Evolutionary conservation across 1,284 basidiomycete species (phyloP), one percentile per base, ranked within the genome.

Genomic region (Golubevia pallescens): DNA sequence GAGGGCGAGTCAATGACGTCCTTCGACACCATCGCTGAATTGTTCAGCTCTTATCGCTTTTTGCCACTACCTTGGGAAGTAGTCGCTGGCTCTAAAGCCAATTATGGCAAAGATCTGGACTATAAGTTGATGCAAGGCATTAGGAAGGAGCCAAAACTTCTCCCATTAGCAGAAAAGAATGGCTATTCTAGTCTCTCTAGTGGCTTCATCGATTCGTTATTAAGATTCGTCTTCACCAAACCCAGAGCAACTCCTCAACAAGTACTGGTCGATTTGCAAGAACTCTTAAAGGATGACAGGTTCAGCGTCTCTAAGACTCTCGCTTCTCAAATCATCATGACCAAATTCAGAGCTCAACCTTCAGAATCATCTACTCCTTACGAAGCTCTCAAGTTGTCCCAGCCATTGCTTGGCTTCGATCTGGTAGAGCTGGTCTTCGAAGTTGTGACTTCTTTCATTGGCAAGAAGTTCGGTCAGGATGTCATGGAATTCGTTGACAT

Each of bases 391-490:
- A 16, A 48, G 42, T 13, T 16, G 10, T 16, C 42, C 8, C 16
- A 16, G 42, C 42, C 16, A 48, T 48, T 16, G 42, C 42, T 48
- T 48, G 10, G 16, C 8, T 48, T 48, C 42, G 42, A 48, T 60
- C 59, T 74, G 67, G 51, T 72, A 68, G 53, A 75, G 63, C 61
- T 75, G 69, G 62, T 70, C 73, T 14, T 58, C 19, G 54, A 72
- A 63, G 2, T 58, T 61, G 42, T 68, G 70, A 10, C 68, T 69
- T 54, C 71, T 70, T 28, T 75, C 73, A 1, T 70, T 5, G 57
- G 70, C 68, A 38, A 75, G 70, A 10, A 75, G 69, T 34, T 64
- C 13, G 57, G 69, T 56, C 5, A 70, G 65, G 2, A 75, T 67
- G 16, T 63, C 57, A 62, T 66, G 70, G 6, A 58, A 67, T 2